phyloP scores from a whole-genome alignment of 1,284 basidiomycete genomes.

The Moesziomyces sp. region DNA sequence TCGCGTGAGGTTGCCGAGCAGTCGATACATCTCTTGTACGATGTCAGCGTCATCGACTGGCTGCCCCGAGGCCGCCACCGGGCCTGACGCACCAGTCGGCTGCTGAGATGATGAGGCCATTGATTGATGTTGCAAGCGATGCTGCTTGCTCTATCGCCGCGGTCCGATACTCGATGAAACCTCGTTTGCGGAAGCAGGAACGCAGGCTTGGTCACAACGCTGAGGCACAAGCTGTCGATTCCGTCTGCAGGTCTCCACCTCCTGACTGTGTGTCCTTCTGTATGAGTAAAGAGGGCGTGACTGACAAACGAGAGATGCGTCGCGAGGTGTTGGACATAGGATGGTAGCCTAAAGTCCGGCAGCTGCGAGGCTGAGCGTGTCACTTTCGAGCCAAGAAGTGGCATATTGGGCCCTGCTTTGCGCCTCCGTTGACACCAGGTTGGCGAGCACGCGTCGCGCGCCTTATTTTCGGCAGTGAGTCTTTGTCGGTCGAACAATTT shows the following conservation, averaged over 20 bases:
- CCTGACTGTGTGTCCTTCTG: too few relatives aligned
- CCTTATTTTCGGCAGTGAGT: background rate
- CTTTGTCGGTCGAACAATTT: too few relatives aligned
- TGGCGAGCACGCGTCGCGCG: slow-evolving; percentile 24
- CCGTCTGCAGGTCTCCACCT: too few relatives aligned
- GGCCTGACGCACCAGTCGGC: slow-evolving; percentile 5
- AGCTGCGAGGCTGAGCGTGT: slow-evolving; percentile 5
- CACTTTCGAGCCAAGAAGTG: slow-evolving; percentile 11
- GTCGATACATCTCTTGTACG: slow-evolving; percentile 42
- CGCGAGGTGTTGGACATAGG: background rate
- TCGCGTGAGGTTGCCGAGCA: slow-evolving; percentile 46
- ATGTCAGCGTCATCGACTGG: slow-evolving; percentile 38
- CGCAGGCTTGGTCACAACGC: too few relatives aligned
- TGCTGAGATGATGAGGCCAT: slow-evolving; percentile 29
- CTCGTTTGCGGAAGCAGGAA: too few relatives aligned
- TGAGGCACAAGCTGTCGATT: too few relatives aligned
- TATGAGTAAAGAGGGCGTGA: too few relatives aligned
- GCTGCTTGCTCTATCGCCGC: background rate
- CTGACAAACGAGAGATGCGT: too few relatives aligned
- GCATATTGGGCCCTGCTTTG: too few relatives aligned
- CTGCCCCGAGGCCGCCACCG: slow-evolving; percentile 8
- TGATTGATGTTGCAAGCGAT: background rate
- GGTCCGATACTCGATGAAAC: too few relatives aligned
- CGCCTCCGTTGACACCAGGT: background rate
- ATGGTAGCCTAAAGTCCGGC: slow-evolving; percentile 3